Evolutionary conservation across 2,329 filamentous ascomycete species (phyloP).

Genomic region (Colletotrichum incanum): DNA sequence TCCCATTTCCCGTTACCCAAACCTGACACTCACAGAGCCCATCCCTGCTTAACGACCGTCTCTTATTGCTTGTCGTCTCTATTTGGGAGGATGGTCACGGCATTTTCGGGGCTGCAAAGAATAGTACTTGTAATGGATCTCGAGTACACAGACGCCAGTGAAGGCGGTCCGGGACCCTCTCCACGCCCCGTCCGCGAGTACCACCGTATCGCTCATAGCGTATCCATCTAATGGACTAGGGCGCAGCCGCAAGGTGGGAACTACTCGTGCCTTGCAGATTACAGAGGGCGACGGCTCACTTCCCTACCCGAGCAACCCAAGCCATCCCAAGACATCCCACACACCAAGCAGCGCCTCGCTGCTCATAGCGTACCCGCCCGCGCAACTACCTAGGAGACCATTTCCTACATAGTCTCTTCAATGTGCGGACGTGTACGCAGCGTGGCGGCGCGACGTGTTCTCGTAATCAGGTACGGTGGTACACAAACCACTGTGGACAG

Average conservation of each 20-base stretch:
- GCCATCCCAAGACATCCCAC: conserved; percentile 3
- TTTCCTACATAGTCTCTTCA: neutral
- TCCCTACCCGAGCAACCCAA: conserved; percentile 17
- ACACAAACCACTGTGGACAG: neutral
- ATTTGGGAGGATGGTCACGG: neutral
- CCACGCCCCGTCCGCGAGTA: neutral
- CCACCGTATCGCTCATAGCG: neutral
- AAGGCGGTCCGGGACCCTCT: neutral
- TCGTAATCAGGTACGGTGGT: conserved; percentile 13
- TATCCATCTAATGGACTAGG: neutral
- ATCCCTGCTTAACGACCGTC: conserved; percentile 34
- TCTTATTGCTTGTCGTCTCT: neutral
- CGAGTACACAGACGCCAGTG: conserved; percentile 1
- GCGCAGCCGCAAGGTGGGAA: conserved; percentile 9
- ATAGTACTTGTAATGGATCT: conserved; percentile 15
- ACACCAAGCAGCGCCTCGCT: conserved; percentile 6
- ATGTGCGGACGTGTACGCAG: neutral
- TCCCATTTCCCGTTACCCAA: conserved; percentile 13
- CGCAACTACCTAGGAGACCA: neutral
- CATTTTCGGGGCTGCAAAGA: conserved; percentile 24
- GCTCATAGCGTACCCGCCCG: conserved; percentile 8
- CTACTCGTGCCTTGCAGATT: conserved; percentile 16
- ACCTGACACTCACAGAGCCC: conserved; percentile 27
- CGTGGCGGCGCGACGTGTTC: neutral
- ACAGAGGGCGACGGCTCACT: neutral